A percentile compares a stretch with the other conserved stretches of the same genome.
These are phyloP conservation scores for Pseudogymnoascus sp. DNA, from an alignment of 2,329 filamentous ascomycete species.

Conservation along the genomic window DNA sequence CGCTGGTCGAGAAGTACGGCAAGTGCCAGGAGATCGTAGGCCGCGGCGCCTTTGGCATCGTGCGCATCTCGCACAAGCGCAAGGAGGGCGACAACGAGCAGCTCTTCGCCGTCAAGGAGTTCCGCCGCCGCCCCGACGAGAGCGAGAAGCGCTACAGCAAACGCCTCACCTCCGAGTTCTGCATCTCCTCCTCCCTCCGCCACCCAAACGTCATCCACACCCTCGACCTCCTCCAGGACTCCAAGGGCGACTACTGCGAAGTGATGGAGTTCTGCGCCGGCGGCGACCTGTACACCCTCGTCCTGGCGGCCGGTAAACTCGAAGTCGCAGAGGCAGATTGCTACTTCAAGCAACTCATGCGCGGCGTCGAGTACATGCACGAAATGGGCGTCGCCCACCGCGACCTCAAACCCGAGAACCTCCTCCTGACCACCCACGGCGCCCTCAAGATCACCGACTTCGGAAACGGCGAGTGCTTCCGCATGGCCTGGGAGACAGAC, in stretches of 20 bases:
- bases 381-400: conserved; percentile 98
- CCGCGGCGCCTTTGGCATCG: conserved; percentile 92
- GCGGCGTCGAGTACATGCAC: conserved; percentile 97
- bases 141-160: conserved; percentile 98
- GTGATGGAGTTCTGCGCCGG: conserved; percentile 99
- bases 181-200: conserved; percentile 91
- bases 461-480: conserved; percentile 97
- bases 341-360: conserved; percentile 99
- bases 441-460: conserved; percentile 97
- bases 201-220: conserved; percentile 99
- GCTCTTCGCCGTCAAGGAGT: conserved; percentile 96
- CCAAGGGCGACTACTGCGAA: conserved; percentile 96
- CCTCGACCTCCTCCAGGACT: conserved; percentile 85
- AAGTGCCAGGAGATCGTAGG: conserved; percentile 97
- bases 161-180: conserved; percentile 92
- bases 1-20: conserved; percentile 91
- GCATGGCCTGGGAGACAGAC: conserved; percentile 98
- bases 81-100: conserved; percentile 76
- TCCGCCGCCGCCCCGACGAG: conserved; percentile 86
- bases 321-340: conserved; percentile 92
- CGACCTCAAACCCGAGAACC: conserved; percentile 92
- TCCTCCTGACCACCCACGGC: conserved; percentile 85
- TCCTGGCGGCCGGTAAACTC: conserved; percentile 83
- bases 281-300: conserved; percentile 88
- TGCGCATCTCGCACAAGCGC: conserved; percentile 94